Conservation (phyloP, 495 filamentous ascomycete genomes). For the Trichocladium antarcticum region DNA sequence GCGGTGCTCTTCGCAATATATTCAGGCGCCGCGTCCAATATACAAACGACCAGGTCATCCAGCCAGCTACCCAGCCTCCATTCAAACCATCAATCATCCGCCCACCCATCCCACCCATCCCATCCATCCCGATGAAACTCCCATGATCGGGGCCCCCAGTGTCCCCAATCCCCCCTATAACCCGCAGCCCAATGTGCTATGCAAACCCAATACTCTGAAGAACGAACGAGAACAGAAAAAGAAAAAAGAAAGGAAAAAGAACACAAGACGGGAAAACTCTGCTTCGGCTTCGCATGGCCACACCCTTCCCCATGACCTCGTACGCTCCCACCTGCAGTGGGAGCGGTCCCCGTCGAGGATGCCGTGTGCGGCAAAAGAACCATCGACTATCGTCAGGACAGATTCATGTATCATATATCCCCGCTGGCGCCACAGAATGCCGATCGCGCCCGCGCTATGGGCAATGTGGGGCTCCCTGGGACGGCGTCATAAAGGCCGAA, state of each 20-base stretch:
- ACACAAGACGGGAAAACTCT: conserved; percentile 3
- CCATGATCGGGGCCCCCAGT: conserved; percentile 3
- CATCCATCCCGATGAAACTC: conserved; percentile 5
- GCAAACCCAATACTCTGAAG: conserved; percentile 7
- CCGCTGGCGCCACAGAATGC: too few relatives aligned
- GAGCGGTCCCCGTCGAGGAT: too few relatives aligned
- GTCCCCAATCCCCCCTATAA: not conserved
- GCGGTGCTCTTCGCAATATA: too few relatives aligned
- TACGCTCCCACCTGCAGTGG: too few relatives aligned
- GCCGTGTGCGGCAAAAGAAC: too few relatives aligned
- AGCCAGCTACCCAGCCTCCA: not conserved
- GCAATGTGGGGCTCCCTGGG: not conserved
- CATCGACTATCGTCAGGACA: too few relatives aligned
- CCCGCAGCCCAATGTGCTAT: conserved; percentile 17
- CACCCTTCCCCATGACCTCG: too few relatives aligned
- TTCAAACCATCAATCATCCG: not conserved
- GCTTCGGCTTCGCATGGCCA: too few relatives aligned
- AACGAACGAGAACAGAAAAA: conserved; percentile 1
- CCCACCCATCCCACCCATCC: not conserved
- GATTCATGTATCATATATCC: too few relatives aligned
- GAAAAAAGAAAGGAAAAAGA: conserved; percentile 3
- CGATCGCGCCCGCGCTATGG: too few relatives aligned
- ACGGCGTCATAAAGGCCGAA: not conserved
- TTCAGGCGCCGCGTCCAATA: too few relatives aligned
- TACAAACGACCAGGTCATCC: too few relatives aligned